These are phyloP conservation scores for Trichoderma sp. DNA, from an alignment of 2,329 filamentous ascomycete species.

Conservation along the genomic window DNA sequence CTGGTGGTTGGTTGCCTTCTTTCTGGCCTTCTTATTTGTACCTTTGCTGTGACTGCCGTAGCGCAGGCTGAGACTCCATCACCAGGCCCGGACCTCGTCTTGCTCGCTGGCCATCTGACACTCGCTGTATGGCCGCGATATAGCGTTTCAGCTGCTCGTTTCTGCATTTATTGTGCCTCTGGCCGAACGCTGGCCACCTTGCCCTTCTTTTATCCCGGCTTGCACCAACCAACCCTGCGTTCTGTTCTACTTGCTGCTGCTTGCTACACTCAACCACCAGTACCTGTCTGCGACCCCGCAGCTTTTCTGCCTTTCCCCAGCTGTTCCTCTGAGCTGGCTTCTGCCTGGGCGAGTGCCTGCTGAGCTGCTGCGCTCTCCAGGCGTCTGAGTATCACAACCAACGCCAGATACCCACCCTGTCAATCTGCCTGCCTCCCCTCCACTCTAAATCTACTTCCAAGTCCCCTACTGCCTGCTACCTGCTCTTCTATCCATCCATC, in stretches of 20 bases:
- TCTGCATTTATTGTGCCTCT: slow-evolving; percentile 25
- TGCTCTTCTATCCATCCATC: background rate
- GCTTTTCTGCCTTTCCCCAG: background rate
- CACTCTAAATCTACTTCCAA: slow-evolving; percentile 6
- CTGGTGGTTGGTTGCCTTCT: slow-evolving; percentile 10
- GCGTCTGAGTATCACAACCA: slow-evolving; percentile 9
- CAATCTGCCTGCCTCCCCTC: slow-evolving; percentile 20
- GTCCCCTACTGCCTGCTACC: slow-evolving; percentile 10
- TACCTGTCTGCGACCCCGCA: slow-evolving; percentile 18
- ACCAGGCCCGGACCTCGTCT: slow-evolving; percentile 42
- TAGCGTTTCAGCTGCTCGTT: slow-evolving; percentile 17
- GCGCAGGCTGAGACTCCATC: slow-evolving; percentile 46
- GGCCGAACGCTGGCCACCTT: slow-evolving; percentile 2
- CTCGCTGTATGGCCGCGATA: slow-evolving; percentile 17
- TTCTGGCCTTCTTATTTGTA: background rate
- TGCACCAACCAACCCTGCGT: background rate
- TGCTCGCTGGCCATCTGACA: slow-evolving; percentile 30
- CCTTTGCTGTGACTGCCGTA: slow-evolving; percentile 21
- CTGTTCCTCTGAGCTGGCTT: slow-evolving; percentile 8
- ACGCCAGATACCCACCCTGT: slow-evolving; percentile 17
- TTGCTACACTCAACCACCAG: slow-evolving; percentile 10
- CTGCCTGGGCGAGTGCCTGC: slow-evolving; percentile 26
- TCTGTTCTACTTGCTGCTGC: slow-evolving; percentile 15
- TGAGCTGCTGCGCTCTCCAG: slow-evolving; percentile 9
- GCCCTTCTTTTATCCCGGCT: background rate